Conservation (phyloP, 768 basidiomycete genomes). For the Kwoniella dendrophila region DNA sequence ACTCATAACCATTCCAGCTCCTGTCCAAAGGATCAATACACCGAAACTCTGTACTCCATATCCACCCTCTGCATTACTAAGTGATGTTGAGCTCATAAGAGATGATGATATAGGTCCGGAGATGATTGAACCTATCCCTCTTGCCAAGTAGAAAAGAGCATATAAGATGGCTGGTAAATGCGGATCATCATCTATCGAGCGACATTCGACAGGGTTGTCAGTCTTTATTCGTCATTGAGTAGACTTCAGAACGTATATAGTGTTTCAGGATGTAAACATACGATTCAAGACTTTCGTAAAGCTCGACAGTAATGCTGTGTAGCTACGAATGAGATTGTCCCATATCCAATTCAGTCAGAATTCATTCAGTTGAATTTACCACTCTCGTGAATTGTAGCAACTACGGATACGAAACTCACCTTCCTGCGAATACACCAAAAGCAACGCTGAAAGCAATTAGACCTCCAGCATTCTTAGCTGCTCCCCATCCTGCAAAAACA, state of each 20-base stretch:
- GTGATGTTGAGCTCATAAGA: conserved; percentile 15
- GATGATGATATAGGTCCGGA: conserved; percentile 33
- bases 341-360: too few relatives aligned
- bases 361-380: conserved; percentile 5
- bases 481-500: conserved; percentile 37
- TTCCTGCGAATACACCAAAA: conserved; percentile 34
- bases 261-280: conserved; percentile 10
- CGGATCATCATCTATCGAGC: conserved; percentile 28
- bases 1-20: conserved; percentile 24
- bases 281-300: conserved; percentile 20
- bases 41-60: conserved; percentile 36
- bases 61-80: conserved; percentile 24
- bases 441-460: conserved; percentile 29
- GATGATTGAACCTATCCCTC: conserved; percentile 32
- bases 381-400: neutral
- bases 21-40: conserved; percentile 36
- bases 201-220: too few relatives aligned
- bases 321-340: conserved; percentile 32
- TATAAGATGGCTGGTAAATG: conserved; percentile 35
- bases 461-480: conserved; percentile 26
- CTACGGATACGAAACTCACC: conserved; percentile 10
- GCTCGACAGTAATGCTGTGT: neutral
- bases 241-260: neutral
- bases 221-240: neutral
- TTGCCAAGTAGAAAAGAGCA: conserved; percentile 35